A percentile compares a stretch with the other conserved stretches of the same genome.
Conservation (phyloP, 148 eudicot genomes). For the Selenicereus undatus region DNA sequence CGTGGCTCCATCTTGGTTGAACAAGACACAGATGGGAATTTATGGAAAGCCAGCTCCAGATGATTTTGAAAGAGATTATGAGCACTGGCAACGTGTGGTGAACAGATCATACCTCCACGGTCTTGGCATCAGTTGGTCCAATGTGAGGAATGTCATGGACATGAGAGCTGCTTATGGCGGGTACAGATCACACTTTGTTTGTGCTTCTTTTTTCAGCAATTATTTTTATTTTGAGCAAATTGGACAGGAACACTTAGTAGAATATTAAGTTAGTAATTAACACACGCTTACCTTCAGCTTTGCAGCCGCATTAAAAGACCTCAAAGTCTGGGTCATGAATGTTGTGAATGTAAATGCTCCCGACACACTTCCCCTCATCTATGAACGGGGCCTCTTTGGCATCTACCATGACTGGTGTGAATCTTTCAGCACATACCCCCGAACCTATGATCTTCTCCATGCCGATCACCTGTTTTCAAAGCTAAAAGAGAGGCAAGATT, state of each 20-base stretch:
- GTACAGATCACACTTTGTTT: conserved; percentile 25
- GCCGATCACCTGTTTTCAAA: conserved; percentile 83
- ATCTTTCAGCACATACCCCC: conserved; percentile 85
- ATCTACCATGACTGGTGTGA: conserved; percentile 96
- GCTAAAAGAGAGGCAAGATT: conserved; percentile 57
- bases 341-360: conserved; percentile 76
- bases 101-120: conserved; percentile 54
- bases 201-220: neutral
- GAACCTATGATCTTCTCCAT: conserved; percentile 82
- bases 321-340: conserved; percentile 71
- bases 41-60: conserved; percentile 86
- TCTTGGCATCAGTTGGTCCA: conserved; percentile 67
- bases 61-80: conserved; percentile 59
- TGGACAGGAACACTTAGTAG: neutral
- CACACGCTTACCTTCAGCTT: conserved; percentile 39
- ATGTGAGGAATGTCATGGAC: conserved; percentile 79
- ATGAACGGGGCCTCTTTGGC: conserved; percentile 82
- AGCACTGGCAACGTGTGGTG: conserved; percentile 68
- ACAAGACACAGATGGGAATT: conserved; percentile 70
- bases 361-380: conserved; percentile 83
- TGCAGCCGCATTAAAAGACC: conserved; percentile 80
- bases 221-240: neutral
- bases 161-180: conserved; percentile 96
- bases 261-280: neutral
- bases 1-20: conserved; percentile 69